Evolutionary conservation across 2,329 filamentous ascomycete genomes (phyloP).

Genomic region (Gremmenia infestans): DNA sequence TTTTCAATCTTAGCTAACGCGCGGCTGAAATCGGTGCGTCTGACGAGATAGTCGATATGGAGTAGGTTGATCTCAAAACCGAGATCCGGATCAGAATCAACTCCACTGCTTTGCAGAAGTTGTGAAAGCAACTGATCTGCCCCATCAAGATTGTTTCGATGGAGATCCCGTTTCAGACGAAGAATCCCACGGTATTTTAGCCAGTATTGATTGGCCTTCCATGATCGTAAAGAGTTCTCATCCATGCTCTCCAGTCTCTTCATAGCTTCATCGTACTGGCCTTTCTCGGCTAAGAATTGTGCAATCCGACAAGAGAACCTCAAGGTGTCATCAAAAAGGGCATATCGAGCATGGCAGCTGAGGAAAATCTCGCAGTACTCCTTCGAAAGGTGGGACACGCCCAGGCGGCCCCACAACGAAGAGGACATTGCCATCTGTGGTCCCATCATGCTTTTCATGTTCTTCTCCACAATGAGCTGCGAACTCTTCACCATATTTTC

Average conservation of each 20-base stretch:
- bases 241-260: conserved; percentile 55
- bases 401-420: conserved; percentile 71
- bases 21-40: conserved; percentile 44
- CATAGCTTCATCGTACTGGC: conserved; percentile 66
- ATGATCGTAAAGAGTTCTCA: conserved; percentile 58
- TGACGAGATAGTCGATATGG: conserved; percentile 54
- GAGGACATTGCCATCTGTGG: conserved; percentile 68
- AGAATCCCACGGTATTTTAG: conserved; percentile 62
- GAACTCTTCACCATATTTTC: conserved; percentile 80
- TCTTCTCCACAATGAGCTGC: conserved; percentile 73
- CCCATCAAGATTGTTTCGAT: conserved; percentile 50
- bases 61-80: conserved; percentile 53
- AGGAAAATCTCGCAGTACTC: conserved; percentile 69
- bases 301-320: conserved; percentile 69
- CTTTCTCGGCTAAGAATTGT: conserved; percentile 59
- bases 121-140: conserved; percentile 53
- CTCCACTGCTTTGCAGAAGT: conserved; percentile 38
- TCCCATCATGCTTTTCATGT: conserved; percentile 67
- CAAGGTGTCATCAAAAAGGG: conserved; percentile 71
- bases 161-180: conserved; percentile 58
- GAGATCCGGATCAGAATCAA: conserved; percentile 53
- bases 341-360: conserved; percentile 60
- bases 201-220: conserved; percentile 75
- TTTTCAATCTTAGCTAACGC: conserved; percentile 52
- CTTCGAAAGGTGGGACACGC: conserved; percentile 50